Evolutionary conservation across 1,139 yeast species (phyloP), one percentile per base, ranked within the genome.

Genomic region (Debaryomyces sp.): DNA sequence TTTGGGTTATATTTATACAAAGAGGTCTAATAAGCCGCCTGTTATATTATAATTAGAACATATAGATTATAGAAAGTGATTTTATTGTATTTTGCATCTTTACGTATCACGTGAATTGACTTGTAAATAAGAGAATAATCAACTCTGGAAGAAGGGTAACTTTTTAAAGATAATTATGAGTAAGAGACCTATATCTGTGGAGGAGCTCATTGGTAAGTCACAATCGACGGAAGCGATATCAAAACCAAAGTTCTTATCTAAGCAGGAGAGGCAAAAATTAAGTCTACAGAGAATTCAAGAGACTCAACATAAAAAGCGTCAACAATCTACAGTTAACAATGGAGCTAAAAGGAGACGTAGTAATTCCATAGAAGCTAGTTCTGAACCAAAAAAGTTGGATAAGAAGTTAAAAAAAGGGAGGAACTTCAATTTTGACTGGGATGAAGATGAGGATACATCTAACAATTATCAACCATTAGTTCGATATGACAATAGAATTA

Each of bases 361-460:
- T 40, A 41, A 47, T 21, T 33, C 45, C 8, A 37, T 48, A 50
- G 45, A 47, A 47, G 22, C 43, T 12, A 35, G 36, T 7, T 34
- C 29, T 4, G 49, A 23, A 21, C 7, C 44, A 23, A 26, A 33
- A 17, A 38, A 15, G n/a, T 22, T 42, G 26, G 27, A 41, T 7
- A 50, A 48, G 44, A 58, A 49, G 44, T 56, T 38, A 52, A 55
- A 44, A 38, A 50, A 46, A 46, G 29, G 49, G n/a, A 47, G 54
- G n/a, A 78, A 76, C 56, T 87, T 87, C 65, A 75, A 75, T 10
- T 89, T 89, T 64, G 87, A 80, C 10, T 89, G 96, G 96, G 77
- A 78, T 49, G 73, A 70, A 1, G 70, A 73, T 0, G 95, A 87
- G 17, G 96, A 89, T 60, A 87, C 96, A 0, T 61, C 81, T 0